Percentiles rank a stretch among this genome's conserved stretches.
Evolutionary conservation across 352 stramenopile genomes (phyloP).

Genomic region (Phytophthora rubi): DNA sequence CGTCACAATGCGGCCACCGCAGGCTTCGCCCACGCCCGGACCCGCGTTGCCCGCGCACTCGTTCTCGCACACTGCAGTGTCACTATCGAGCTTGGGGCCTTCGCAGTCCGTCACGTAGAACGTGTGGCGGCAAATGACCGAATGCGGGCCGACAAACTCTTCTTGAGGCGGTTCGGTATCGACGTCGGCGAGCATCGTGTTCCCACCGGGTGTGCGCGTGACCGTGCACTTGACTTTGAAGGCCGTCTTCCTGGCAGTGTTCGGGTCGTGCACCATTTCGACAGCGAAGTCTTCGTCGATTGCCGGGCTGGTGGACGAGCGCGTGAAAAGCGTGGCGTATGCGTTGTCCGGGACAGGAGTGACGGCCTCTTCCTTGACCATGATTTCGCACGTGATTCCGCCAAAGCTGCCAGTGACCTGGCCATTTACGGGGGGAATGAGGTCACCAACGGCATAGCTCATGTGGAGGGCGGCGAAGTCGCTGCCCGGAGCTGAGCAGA

Average conservation of each 20-base stretch:
- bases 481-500: no score
- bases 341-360: no score
- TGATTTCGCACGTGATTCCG: no score
- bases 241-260: conserved; percentile 40
- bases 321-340: background rate
- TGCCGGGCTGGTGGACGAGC: background rate
- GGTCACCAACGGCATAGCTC: no score
- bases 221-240: conserved; percentile 53
- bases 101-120: conserved; percentile 66
- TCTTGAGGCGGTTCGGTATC: no score
- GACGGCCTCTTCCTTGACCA: background rate
- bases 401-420: no score
- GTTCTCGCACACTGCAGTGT: conserved; percentile 28
- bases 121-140: conserved; percentile 40
- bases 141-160: background rate
- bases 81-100: conserved; percentile 18
- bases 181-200: background rate
- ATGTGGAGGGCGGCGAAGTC: no score
- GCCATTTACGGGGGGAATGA: no score
- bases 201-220: conserved; percentile 4
- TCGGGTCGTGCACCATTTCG: conserved; percentile 48
- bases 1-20: conserved; percentile 47
- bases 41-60: conserved; percentile 31
- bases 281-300: conserved; percentile 45
- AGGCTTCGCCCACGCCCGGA: conserved; percentile 46